A percentile compares a stretch with the other conserved stretches of the same genome.
These are phyloP conservation scores for Fusarium dimerum DNA, from an alignment of 2,329 filamentous ascomycete genomes.

Conservation along the genomic window DNA sequence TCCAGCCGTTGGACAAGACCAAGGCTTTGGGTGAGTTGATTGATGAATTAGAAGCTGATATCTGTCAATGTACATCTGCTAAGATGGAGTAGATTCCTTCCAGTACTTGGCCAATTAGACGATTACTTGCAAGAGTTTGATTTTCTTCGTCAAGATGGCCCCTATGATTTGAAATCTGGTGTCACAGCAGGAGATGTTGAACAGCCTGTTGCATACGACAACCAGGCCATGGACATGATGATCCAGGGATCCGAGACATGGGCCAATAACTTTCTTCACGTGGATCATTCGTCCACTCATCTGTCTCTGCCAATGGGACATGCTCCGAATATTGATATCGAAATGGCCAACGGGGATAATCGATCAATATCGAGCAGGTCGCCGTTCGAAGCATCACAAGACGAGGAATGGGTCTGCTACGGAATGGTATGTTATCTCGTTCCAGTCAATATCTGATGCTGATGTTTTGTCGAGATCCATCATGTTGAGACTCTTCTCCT, in stretches of 20 bases:
- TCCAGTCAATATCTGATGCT: neutral
- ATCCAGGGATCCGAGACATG: neutral
- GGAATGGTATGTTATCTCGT: constrained; percentile 3
- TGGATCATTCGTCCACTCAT: neutral
- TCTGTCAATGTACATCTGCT: neutral
- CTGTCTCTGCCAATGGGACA: neutral
- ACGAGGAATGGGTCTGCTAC: constrained; percentile 1
- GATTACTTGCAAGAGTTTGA: neutral
- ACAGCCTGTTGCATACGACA: neutral
- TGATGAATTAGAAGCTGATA: too few relatives aligned
- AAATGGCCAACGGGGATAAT: neutral
- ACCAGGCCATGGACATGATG: neutral
- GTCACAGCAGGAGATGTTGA: neutral
- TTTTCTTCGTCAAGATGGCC: neutral
- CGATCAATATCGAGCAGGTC: neutral
- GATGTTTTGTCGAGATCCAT: neutral
- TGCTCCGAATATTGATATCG: neutral
- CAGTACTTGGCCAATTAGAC: neutral
- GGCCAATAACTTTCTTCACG: neutral
- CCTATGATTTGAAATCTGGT: neutral
- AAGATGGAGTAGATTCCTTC: neutral
- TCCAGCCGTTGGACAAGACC: neutral
- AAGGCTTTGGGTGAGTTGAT: neutral
- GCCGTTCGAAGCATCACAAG: neutral
- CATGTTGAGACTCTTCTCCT: neutral